phyloP scores from a whole-genome alignment of 1,284 basidiomycete genomes.

The Sanguinoderma infundibulare region DNA sequence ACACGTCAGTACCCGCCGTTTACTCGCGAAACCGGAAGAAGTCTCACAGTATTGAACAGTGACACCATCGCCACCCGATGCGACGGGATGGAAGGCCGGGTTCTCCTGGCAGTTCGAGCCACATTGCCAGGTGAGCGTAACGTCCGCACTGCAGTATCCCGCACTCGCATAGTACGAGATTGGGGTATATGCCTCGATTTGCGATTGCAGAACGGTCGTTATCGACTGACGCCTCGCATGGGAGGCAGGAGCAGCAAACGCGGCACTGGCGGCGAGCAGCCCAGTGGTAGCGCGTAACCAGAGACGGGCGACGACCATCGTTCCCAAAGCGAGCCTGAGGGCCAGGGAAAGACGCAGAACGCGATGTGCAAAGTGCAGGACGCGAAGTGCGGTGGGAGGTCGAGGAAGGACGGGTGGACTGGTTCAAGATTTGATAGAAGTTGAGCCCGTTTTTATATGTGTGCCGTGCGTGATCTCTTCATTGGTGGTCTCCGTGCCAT shows the following conservation, averaged over 20 bases:
- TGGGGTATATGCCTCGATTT: conserved; percentile 53
- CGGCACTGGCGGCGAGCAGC: conserved; percentile 34
- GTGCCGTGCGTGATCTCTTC: too few relatives aligned
- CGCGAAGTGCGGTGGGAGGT: neutral
- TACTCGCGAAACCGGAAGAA: neutral
- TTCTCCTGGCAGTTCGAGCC: conserved; percentile 58
- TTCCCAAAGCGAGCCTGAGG: neutral
- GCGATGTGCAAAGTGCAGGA: neutral
- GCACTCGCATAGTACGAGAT: conserved; percentile 61
- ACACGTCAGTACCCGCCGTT: neutral
- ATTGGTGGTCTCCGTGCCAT: too few relatives aligned
- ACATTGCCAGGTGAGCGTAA: conserved; percentile 59
- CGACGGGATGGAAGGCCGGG: conserved; percentile 56
- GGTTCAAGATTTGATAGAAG: neutral
- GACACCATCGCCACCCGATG: conserved; percentile 64
- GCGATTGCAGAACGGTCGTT: conserved; percentile 42
- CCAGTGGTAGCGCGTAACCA: neutral
- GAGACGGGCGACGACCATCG: neutral
- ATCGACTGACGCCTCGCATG: conserved; percentile 35
- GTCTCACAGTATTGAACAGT: conserved; percentile 51
- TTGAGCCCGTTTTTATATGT: too few relatives aligned
- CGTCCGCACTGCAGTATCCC: conserved; percentile 53
- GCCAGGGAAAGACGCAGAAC: neutral
- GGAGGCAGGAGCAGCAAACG: conserved; percentile 23
- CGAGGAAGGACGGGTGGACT: neutral